Conservation (phyloP, 2,329 filamentous ascomycete species). For the Aspergillus ochraceoroseus region DNA sequence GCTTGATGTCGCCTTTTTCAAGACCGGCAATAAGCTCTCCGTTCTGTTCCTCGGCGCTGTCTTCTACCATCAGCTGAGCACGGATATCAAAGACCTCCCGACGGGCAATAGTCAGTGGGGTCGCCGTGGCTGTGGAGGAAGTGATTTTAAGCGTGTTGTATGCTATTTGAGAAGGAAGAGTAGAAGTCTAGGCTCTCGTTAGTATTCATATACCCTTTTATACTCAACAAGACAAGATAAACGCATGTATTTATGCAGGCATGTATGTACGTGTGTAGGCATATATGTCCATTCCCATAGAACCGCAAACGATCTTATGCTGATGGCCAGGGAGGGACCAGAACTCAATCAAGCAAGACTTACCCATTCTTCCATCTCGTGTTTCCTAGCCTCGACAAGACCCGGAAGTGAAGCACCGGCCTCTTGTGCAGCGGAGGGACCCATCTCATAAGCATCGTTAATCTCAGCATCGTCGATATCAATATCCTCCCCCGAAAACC, state of each 20-base stretch:
- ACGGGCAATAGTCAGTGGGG: slow-evolving; percentile 45
- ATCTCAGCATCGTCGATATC: slow-evolving; percentile 43
- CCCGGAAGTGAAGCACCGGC: slow-evolving; percentile 25
- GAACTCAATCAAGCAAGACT: slow-evolving; percentile 28
- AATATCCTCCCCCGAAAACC: slow-evolving; percentile 57
- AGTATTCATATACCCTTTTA: background rate
- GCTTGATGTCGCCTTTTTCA: slow-evolving; percentile 53
- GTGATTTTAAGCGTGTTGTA: slow-evolving; percentile 51
- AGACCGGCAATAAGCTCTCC: slow-evolving; percentile 47
- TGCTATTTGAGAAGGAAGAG: slow-evolving; percentile 56
- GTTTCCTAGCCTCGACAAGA: slow-evolving; percentile 37
- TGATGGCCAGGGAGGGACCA: no score
- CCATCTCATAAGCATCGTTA: slow-evolving; percentile 18
- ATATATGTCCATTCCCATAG: no score
- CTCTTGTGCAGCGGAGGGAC: slow-evolving; percentile 10
- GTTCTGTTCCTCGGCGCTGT: slow-evolving; percentile 41
- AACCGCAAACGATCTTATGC: no score
- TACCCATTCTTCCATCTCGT: slow-evolving; percentile 49
- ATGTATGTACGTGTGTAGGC: no score
- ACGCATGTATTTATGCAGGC: no score
- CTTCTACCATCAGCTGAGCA: slow-evolving; percentile 59
- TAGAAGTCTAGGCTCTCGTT: slow-evolving; percentile 45
- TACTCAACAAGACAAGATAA: background rate
- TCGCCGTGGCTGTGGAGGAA: slow-evolving; percentile 15
- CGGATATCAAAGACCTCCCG: slow-evolving; percentile 61